These are phyloP conservation scores for Sisymbrium irio DNA, from an alignment of 345 rosid species.

Conservation along the genomic window DNA sequence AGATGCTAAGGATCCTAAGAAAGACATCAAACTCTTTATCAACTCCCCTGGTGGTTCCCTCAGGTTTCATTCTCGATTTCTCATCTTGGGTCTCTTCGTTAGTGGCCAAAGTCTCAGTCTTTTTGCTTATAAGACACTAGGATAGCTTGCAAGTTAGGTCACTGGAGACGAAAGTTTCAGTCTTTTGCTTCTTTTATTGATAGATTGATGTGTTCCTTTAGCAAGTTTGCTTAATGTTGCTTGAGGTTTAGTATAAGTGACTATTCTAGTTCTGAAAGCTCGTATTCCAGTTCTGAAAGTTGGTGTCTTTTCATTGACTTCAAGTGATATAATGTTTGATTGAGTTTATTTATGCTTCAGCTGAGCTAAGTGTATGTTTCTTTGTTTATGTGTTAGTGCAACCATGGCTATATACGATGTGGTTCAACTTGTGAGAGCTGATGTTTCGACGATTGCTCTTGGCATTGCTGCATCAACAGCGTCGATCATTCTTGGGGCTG, in stretches of 20 bases:
- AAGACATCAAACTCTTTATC: constrained; percentile 84
- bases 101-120: neutral
- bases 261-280: neutral
- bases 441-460: constrained; percentile 82
- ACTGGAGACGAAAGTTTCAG: too few species aligned
- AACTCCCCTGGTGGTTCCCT: constrained; percentile 90
- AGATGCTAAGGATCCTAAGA: constrained; percentile 88
- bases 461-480: constrained; percentile 94
- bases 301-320: neutral
- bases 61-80: constrained; percentile 46
- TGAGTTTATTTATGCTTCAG: neutral
- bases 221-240: too few species aligned
- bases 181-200: too few species aligned
- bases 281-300: neutral
- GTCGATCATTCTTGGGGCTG: constrained; percentile 88
- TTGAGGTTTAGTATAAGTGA: too few species aligned
- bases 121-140: neutral
- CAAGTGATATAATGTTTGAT: neutral
- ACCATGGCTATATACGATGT: constrained; percentile 94
- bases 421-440: constrained; percentile 85
- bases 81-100: constrained; percentile 7
- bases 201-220: neutral
- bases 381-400: constrained; percentile 51
- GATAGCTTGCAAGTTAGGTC: neutral
- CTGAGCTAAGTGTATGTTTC: neutral